phyloP scores from a whole-genome alignment of 805 yeast genomes.

The Yarrowia sp. region DNA sequence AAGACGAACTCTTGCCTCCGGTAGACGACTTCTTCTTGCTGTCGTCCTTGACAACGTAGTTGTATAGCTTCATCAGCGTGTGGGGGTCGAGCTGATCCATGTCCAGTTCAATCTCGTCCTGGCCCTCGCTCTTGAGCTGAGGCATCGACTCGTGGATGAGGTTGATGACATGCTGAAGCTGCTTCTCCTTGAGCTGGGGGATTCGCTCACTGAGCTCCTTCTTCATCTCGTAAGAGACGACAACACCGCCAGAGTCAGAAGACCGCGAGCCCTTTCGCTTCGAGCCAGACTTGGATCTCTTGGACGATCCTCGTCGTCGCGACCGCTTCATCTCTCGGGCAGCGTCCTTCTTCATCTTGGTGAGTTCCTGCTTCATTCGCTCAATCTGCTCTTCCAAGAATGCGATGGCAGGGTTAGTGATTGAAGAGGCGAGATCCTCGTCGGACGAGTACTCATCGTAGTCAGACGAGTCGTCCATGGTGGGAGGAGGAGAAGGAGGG shows the following conservation, averaged over 20 bases:
- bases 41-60: constrained; percentile 64
- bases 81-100: constrained; percentile 89
- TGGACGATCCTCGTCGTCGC: constrained; percentile 60
- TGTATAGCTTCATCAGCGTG: constrained; percentile 82
- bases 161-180: constrained; percentile 79
- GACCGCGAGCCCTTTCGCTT: constrained; percentile 39
- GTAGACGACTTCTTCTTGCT: constrained; percentile 29
- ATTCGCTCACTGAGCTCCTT: constrained; percentile 89
- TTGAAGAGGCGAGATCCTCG: constrained; percentile 56
- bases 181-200: constrained; percentile 72
- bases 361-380: constrained; percentile 85
- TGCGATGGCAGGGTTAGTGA: constrained; percentile 88
- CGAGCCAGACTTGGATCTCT: constrained; percentile 40
- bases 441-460: constrained; percentile 52
- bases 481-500: constrained; percentile 63
- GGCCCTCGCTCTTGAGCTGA: constrained; percentile 61
- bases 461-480: constrained; percentile 54
- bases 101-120: constrained; percentile 95
- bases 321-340: constrained; percentile 40
- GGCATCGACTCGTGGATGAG: constrained; percentile 83
- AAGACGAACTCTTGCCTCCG: constrained; percentile 36
- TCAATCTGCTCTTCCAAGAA: constrained; percentile 85
- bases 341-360: constrained; percentile 71
- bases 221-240: constrained; percentile 94
- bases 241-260: constrained; percentile 45